Evolutionary conservation across 2,329 filamentous ascomycete genomes (phyloP), one percentile per base, ranked within the genome.

Genomic region (Hirsutella thompsonii): DNA sequence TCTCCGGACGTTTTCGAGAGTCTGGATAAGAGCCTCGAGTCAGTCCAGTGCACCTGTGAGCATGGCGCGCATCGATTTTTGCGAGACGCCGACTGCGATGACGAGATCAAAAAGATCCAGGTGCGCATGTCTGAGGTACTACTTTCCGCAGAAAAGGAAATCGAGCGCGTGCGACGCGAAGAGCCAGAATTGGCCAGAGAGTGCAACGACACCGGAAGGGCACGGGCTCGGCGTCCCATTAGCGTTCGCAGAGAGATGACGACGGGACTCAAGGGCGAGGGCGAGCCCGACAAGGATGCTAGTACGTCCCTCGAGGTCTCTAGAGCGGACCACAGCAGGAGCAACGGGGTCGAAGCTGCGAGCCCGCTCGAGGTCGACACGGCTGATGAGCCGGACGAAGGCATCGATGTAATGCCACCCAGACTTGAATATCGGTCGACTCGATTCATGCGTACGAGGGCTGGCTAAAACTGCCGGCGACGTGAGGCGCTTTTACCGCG

Each of bases 51-150:
- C 42, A 75, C 88, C 51, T 93, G 85, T 56, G 89, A 95, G 62
- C 79, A 80, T 41, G 89, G 83, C 3, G 89, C 89, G 0, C 88
- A 94, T 55, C 85, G 93, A 53, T 87, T 92, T 46, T 68, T 95
- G n/a, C 78, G 89, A 20, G 83, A 88, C 40, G 89, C 88, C 10
- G 82, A 92, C 53, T 94, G 89, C 60, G 72, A 68, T n/a, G 72
- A 76, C 16, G 86, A 94, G 58, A 72, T 94, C 32, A 67, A 69
- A 20, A 80, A 77, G 37, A 81, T 89, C 40, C 75, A 79, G 53
- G 67, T 70, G 43, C 75, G 77, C 14, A 72, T 93, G 35, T 62
- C 63, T 8, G 71, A 80, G 42, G 77, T 87, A 1, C 67, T 79
- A 39, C 71, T 74, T 26, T 63, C 76, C 40, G 77, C 81, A 14